Conservation (phyloP, 306 rosid species). For the Hippophae tibetana region DNA sequence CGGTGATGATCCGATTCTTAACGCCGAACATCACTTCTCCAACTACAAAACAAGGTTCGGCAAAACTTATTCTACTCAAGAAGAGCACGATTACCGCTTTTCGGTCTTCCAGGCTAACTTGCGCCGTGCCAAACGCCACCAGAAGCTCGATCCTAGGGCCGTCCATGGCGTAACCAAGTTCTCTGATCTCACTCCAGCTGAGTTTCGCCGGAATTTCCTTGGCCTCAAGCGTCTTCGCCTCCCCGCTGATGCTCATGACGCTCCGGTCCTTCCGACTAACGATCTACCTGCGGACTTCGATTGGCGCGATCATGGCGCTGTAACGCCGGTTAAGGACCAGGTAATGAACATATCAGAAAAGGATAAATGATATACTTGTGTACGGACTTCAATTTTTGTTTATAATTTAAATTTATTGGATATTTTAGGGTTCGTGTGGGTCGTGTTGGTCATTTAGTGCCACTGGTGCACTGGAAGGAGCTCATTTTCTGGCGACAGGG, state of each 20-base stretch:
- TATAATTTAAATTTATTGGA: conserved; percentile 6
- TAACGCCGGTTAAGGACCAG: conserved; percentile 73
- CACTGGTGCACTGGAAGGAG: conserved; percentile 88
- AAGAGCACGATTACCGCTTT: conserved; percentile 79
- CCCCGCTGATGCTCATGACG: conserved; percentile 55
- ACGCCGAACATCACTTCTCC: conserved; percentile 66
- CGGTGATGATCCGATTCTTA: conserved; percentile 36
- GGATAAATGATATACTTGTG: background rate
- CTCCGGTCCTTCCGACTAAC: conserved; percentile 74
- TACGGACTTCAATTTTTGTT: background rate
- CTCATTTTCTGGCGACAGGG: conserved; percentile 62
- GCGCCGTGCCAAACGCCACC: conserved; percentile 58
- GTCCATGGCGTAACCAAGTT: conserved; percentile 80
- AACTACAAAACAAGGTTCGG: conserved; percentile 55
- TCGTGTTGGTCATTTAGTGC: conserved; percentile 97
- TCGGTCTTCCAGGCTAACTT: conserved; percentile 61
- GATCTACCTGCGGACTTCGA: conserved; percentile 73
- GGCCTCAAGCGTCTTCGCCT: conserved; percentile 69
- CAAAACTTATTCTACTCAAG: conserved; percentile 43
- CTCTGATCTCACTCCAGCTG: conserved; percentile 72
- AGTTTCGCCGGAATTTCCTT: conserved; percentile 57
- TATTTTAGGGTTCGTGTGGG: conserved; percentile 72
- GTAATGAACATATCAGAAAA: conserved; percentile 6
- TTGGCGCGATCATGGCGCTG: conserved; percentile 92
- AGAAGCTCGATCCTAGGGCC: conserved; percentile 75